Conservation (phyloP, 345 rosid species). For the Lumnitzera littorea region DNA sequence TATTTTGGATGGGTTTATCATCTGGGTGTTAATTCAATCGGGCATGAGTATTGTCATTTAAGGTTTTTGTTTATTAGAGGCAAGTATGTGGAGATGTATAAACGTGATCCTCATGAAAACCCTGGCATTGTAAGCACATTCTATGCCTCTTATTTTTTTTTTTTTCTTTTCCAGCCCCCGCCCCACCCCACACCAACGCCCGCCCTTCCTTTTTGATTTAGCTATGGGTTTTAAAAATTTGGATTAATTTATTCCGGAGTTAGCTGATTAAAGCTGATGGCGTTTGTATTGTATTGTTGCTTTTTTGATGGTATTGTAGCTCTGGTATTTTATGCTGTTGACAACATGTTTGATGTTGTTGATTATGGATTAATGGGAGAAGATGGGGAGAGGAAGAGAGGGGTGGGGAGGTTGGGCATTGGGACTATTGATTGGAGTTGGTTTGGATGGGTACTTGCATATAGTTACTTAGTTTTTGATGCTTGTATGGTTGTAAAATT, state of each 20-base stretch:
- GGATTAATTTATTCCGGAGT: neutral
- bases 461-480: no score
- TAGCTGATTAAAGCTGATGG: neutral
- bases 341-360: no score
- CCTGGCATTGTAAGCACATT: slow-evolving; percentile 65
- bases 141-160: neutral
- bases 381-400: no score
- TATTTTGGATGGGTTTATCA: slow-evolving; percentile 85
- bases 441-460: no score
- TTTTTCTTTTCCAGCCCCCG: neutral
- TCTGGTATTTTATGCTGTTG: no score
- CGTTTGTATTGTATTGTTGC: neutral
- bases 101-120: slow-evolving; percentile 80
- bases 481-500: no score
- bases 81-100: slow-evolving; percentile 82
- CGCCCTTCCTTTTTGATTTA: no score
- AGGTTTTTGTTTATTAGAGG: slow-evolving; percentile 69
- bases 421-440: no score
- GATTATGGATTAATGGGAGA: no score
- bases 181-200: no score
- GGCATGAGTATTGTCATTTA: slow-evolving; percentile 70
- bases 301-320: no score
- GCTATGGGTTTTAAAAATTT: neutral
- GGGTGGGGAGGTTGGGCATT: no score
- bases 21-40: slow-evolving; percentile 75